Evolutionary conservation across 305 asterid genomes (phyloP), one percentile per base, ranked within the genome.

Genomic region (Fraxinus paxiana): DNA sequence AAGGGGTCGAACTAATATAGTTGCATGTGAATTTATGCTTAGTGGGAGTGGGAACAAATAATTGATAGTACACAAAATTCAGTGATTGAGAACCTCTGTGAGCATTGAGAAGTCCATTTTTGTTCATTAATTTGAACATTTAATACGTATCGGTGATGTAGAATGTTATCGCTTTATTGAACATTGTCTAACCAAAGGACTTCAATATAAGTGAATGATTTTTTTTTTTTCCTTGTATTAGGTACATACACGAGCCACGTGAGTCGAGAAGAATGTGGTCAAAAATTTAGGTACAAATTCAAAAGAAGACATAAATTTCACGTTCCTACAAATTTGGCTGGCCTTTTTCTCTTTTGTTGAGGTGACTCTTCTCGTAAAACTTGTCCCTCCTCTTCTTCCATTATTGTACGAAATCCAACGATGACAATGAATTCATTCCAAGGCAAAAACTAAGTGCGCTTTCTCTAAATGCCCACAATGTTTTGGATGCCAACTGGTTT

Each of bases 321-420:
- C 37, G 8, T 22, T 38, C 67, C 24, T 34, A 71, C 76, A 15
- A 33, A 24, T 35, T 61, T 35, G 61, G 75, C 75, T 5, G 10
- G 67, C 37, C 48, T 35, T 6, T 6, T 77, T 77, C 79, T 26
- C 8, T 41, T 75, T 83, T 0, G 84, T 51, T 83, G 86, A 73
- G 34, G 34, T 51, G 86, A 28, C 30, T 83, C 86, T 74, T 76
- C 77, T 83, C 84, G 73, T 51, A 7, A 71, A 82, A 54, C 61
- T 48, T 61, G 80, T 77, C 83, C 83, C 74, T 41, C 41, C 56
- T 76, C 65, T 67, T 82, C 48, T 77, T 73, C 73, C 37, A 46
- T 78, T 65, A 65, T 80, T 79, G 54, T 73, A 84, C 76, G 24
- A 72, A 15, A 22, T 46, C 24, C 37, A 24, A 31, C 54, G 18